Evolutionary conservation across 495 filamentous ascomycete species (phyloP).

Genomic region (Diplogelasinospora grovesii): DNA sequence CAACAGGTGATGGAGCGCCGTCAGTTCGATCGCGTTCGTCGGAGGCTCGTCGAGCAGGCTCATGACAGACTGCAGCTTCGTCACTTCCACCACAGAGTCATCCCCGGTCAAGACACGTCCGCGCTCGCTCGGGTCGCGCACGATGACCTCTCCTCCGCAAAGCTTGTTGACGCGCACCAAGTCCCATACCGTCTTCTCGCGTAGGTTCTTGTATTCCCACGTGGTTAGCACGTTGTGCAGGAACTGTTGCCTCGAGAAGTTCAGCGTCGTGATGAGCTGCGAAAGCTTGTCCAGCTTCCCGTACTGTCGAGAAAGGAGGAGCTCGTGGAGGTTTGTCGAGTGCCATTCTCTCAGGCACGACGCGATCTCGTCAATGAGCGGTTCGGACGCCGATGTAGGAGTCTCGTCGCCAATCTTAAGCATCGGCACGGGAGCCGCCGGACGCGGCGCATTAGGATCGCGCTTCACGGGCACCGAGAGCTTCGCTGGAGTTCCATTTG

Average conservation of each 20-base stretch:
- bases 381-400: conserved; percentile 78
- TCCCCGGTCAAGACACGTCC: conserved; percentile 84
- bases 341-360: conserved; percentile 97
- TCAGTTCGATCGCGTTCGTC: conserved; percentile 54
- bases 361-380: conserved; percentile 93
- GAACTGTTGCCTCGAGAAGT: conserved; percentile 78
- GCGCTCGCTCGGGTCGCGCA: conserved; percentile 75
- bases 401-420: conserved; percentile 96
- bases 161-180: conserved; percentile 90
- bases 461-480: conserved; percentile 34
- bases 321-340: conserved; percentile 88
- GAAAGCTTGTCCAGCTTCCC: conserved; percentile 73
- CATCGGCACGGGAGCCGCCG: conserved; percentile 90
- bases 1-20: conserved; percentile 75
- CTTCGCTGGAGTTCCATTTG: conserved; percentile 25
- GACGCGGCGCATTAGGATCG: conserved; percentile 62
- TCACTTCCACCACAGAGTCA: conserved; percentile 88
- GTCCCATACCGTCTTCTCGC: conserved; percentile 90
- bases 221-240: conserved; percentile 86
- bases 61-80: conserved; percentile 90
- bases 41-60: conserved; percentile 81
- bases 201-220: conserved; percentile 66
- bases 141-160: conserved; percentile 84
- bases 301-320: conserved; percentile 80
- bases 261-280: conserved; percentile 68